These are phyloP conservation scores for Cadophora sp. DNA, from an alignment of 2,329 filamentous ascomycete genomes.

Conservation along the genomic window DNA sequence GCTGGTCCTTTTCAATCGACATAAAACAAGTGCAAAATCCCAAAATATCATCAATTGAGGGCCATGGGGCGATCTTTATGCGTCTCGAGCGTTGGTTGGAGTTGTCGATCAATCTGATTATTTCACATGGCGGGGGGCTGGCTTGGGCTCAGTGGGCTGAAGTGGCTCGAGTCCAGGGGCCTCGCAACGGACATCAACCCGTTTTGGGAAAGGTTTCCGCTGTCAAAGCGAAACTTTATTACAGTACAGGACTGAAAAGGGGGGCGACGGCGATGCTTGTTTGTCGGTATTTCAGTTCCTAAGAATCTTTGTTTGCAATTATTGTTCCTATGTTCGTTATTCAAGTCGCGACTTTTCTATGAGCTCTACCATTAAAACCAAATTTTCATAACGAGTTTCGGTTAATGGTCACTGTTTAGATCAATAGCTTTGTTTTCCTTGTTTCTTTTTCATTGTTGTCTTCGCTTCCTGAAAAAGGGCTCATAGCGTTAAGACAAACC, in stretches of 20 bases:
- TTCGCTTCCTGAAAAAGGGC: not conserved
- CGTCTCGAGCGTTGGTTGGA: not conserved
- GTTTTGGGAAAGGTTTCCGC: not conserved
- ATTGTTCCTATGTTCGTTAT: too few species aligned
- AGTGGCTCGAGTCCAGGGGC: not conserved
- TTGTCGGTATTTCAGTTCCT: not conserved
- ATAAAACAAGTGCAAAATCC: not conserved
- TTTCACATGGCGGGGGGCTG: conserved; percentile 6
- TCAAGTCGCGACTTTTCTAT: not conserved
- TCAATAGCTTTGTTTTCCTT: not conserved
- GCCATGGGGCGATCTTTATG: not conserved
- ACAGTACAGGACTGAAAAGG: not conserved
- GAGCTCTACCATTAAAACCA: not conserved
- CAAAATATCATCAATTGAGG: conserved; percentile 1
- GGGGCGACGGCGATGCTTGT: not conserved
- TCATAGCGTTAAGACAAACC: not conserved
- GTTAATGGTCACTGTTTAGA: not conserved
- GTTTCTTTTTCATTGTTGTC: not conserved
- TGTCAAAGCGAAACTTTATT: conserved; percentile 10
- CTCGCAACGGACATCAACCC: conserved; percentile 4
- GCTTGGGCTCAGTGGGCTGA: not conserved
- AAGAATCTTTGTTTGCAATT: too few species aligned
- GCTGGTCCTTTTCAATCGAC: not conserved
- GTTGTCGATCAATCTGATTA: conserved; percentile 7
- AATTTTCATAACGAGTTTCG: not conserved